Conservation (phyloP, 2,329 filamentous ascomycete species). For the Fusarium denticulatum region DNA sequence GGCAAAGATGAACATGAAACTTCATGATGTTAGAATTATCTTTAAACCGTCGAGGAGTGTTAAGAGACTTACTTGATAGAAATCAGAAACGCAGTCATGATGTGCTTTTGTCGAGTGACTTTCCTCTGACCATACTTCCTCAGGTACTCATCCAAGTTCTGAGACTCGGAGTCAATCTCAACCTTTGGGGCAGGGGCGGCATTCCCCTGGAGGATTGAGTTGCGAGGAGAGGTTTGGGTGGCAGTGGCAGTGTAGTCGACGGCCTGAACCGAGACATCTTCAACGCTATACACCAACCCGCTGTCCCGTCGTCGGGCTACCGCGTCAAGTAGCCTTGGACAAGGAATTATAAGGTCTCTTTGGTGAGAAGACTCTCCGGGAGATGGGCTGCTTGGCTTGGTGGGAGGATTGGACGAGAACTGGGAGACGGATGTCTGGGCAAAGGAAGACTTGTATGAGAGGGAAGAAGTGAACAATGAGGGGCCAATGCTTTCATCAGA, state of each 20-base stretch:
- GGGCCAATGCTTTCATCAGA: constrained; percentile 14
- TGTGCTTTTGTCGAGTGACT: constrained; percentile 23
- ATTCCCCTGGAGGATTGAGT: neutral
- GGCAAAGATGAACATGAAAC: constrained; percentile 40
- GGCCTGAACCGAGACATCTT: neutral
- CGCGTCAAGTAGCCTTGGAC: constrained; percentile 1
- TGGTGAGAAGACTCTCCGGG: neutral
- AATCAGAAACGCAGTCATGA: constrained; percentile 26
- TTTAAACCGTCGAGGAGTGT: no score
- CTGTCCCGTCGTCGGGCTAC: constrained; percentile 11
- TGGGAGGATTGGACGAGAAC: neutral
- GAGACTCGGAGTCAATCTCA: constrained; percentile 24
- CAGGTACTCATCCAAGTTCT: constrained; percentile 25
- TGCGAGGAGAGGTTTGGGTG: constrained; percentile 13
- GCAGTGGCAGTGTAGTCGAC: neutral
- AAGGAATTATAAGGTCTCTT: neutral
- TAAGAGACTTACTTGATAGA: constrained; percentile 13
- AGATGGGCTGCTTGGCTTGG: neutral
- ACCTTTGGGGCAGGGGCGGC: neutral
- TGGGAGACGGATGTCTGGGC: constrained; percentile 21
- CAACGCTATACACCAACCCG: neutral
- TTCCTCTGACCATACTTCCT: constrained; percentile 17
- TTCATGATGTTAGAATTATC: neutral
- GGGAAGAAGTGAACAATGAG: constrained; percentile 11
- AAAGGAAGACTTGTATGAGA: constrained; percentile 28